phyloP scores from a whole-genome alignment of 495 filamentous ascomycete species.

The Penicillium cinerascens region DNA sequence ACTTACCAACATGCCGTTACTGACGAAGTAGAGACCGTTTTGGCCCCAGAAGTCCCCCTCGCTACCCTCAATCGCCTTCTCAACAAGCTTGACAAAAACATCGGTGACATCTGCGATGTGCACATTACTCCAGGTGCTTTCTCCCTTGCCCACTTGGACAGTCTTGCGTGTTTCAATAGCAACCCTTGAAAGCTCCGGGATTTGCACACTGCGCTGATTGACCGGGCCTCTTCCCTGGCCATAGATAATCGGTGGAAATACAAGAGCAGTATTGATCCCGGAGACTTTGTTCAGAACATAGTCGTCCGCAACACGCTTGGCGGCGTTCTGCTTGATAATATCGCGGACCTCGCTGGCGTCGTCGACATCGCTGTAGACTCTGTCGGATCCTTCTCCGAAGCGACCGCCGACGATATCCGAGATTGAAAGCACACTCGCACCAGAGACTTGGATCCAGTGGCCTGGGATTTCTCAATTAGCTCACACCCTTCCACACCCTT shows the following conservation, averaged over 20 bases:
- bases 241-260: slow-evolving; percentile 71
- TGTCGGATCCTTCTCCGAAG: slow-evolving; percentile 23
- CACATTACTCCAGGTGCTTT: slow-evolving; percentile 62
- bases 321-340: slow-evolving; percentile 41
- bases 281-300: slow-evolving; percentile 39
- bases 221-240: slow-evolving; percentile 61
- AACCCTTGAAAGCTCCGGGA: slow-evolving; percentile 50
- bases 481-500: no score
- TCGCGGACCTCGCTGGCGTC: slow-evolving; percentile 26
- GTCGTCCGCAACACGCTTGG: slow-evolving; percentile 50
- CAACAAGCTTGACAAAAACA: slow-evolving; percentile 56
- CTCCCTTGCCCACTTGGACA: slow-evolving; percentile 55
- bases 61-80: slow-evolving; percentile 54
- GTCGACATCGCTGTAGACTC: slow-evolving; percentile 23
- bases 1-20: slow-evolving; percentile 53
- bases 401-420: slow-evolving; percentile 23
- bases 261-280: slow-evolving; percentile 56
- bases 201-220: slow-evolving; percentile 60
- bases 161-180: slow-evolving; percentile 54
- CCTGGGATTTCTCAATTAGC: slow-evolving; percentile 9
- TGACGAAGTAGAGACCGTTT: slow-evolving; percentile 66
- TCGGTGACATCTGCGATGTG: slow-evolving; percentile 61
- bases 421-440: slow-evolving; percentile 29
- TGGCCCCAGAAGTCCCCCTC: slow-evolving; percentile 66
- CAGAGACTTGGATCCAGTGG: slow-evolving; percentile 34